phyloP scores from a whole-genome alignment of 2,329 filamentous ascomycete genomes.

The Mollisia scopiformis region DNA sequence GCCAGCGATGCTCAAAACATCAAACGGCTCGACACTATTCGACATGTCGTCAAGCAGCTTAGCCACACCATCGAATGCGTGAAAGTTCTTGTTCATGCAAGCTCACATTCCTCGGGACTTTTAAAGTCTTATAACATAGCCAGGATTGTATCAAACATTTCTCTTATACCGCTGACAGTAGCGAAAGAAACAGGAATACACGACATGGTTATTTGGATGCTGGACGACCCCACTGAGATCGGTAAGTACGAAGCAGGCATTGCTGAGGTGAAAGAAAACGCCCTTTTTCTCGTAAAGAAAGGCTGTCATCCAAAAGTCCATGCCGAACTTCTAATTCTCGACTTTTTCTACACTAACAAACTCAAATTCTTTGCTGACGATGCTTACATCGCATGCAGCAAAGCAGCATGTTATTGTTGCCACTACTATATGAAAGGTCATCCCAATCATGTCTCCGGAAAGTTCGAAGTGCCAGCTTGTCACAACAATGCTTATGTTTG shows the following conservation, averaged over 20 bases:
- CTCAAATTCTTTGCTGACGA: background rate
- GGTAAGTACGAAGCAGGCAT: no score
- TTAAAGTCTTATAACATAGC: background rate
- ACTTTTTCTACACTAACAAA: background rate
- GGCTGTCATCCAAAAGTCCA: background rate
- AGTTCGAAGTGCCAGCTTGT: background rate
- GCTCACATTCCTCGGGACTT: background rate
- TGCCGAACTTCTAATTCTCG: background rate
- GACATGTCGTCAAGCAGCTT: background rate
- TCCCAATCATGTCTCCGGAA: background rate
- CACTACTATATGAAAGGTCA: background rate
- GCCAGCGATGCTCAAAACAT: background rate
- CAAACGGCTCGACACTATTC: background rate
- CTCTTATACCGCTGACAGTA: no score
- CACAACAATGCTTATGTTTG: background rate
- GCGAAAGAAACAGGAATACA: no score
- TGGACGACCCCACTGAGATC: no score
- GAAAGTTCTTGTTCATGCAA: background rate
- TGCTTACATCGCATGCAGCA: background rate
- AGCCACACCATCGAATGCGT: background rate
- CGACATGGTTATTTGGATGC: no score
- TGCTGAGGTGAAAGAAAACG: no score
- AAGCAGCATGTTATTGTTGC: background rate
- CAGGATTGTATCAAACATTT: no score
- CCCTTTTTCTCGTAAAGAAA: no score